Conservation (phyloP, 257 asterid species). For the Anisodus tanguticus region DNA sequence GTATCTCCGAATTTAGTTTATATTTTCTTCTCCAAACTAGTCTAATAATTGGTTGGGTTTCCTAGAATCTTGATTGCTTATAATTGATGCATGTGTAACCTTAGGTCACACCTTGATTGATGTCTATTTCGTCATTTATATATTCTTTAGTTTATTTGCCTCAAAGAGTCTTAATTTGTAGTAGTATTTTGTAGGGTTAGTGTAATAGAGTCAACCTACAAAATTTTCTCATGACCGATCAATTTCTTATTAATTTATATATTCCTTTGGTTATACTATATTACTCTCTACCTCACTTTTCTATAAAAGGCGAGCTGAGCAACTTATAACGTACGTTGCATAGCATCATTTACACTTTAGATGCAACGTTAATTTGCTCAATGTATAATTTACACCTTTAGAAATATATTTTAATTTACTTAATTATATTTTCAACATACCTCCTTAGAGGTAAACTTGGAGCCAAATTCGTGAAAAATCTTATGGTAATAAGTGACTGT, state of each 20-base stretch:
- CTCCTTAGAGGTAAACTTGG: too few relatives aligned
- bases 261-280: neutral
- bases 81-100: neutral
- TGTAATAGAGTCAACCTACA: neutral
- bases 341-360: too few relatives aligned
- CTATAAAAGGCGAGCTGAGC: too few relatives aligned
- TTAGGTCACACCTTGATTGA: conserved; percentile 4
- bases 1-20: conserved; percentile 8
- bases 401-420: too few relatives aligned
- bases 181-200: too few relatives aligned
- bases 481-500: too few relatives aligned
- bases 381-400: too few relatives aligned
- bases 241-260: neutral
- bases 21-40: neutral
- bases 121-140: neutral
- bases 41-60: conserved; percentile 16
- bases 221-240: neutral
- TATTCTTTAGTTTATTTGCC: neutral
- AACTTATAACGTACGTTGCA: too few relatives aligned
- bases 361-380: too few relatives aligned
- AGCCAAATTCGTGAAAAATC: too few relatives aligned
- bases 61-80: conserved; percentile 5
- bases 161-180: neutral
- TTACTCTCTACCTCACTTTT: too few relatives aligned
- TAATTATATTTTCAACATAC: too few relatives aligned